These are phyloP conservation scores for Inga oerstediana DNA, from an alignment of 306 rosid genomes.

Conservation along the genomic window DNA sequence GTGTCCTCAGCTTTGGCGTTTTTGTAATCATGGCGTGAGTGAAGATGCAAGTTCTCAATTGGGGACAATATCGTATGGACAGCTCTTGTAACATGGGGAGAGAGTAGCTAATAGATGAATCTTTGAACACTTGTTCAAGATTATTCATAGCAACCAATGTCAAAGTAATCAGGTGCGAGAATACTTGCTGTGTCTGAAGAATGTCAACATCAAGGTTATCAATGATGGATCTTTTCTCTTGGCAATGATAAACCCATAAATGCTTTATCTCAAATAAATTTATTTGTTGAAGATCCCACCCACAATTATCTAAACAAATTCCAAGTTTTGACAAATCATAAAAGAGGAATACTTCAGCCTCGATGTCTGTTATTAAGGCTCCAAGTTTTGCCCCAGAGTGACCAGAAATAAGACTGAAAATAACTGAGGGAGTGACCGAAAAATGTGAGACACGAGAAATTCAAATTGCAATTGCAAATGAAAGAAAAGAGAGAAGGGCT, in stretches of 20 bases:
- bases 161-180: not conserved
- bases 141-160: not conserved
- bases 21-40: not conserved
- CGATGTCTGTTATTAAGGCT: no score
- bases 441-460: no score
- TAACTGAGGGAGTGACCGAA: no score
- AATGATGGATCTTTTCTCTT: not conserved
- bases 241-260: not conserved
- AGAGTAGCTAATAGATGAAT: no score
- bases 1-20: not conserved
- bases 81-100: not conserved
- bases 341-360: no score
- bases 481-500: no score
- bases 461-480: no score
- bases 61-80: not conserved
- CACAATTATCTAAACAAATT: not conserved
- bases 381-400: no score
- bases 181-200: no score
- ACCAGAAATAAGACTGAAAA: no score
- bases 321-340: no score
- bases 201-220: no score
- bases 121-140: not conserved
- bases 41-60: not conserved
- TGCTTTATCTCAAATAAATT: not conserved
- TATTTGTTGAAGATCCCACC: not conserved